Base-by-base conservation (phyloP, 805 yeast genomes). In the Saturnispora halmiae region DNA sequence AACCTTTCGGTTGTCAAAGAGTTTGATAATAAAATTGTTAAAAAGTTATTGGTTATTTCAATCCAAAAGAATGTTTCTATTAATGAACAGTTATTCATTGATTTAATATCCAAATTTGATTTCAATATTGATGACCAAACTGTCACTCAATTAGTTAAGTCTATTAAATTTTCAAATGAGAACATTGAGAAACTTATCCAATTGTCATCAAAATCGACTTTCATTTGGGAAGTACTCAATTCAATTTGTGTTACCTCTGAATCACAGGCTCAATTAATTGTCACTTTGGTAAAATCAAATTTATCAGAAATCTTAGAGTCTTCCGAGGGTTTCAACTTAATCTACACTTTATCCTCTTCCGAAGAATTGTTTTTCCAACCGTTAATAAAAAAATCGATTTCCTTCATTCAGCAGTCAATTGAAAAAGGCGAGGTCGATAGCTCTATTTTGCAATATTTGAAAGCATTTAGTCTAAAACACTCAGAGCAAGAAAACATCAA, bases 401-500 rank as follows among this genome's bases (percentile, higher is more conserved):
- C 26, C 3, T 43, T 44, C 15, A 27, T 55, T 1, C 15, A 45
- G 7, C 13, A 25, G 6, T 32, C 36, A 11, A 36, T 54, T 10
- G 26, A 30, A 3, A n/a, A 36, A 7, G 27, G 21, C 6, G 24
- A 29, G 1, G 18, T 44, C 16, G 39, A 40, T 20, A 34, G 13
- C 3, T 14, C 11, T 4, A 40, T 45, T 4, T 27, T 53, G 25
- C 55, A 11, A 33, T 50, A 5, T n/a, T 30, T 39, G 3, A 19
- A 24, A 8, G 34, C 32, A 3, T 20, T 32, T 10, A 14, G 14
- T 10, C 9, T 11, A 2, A 31, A 25, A 4, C 22, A 28, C 21
- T 34, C n/a, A n/a, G 32, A 18, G 2, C 38, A 28, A 6, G 9
- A 11, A 4, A 15, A 32, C 6, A 19, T 28, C n/a, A 19, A 13